Conservation (phyloP, 2,329 filamentous ascomycete species). For the Venturia pyrina region DNA sequence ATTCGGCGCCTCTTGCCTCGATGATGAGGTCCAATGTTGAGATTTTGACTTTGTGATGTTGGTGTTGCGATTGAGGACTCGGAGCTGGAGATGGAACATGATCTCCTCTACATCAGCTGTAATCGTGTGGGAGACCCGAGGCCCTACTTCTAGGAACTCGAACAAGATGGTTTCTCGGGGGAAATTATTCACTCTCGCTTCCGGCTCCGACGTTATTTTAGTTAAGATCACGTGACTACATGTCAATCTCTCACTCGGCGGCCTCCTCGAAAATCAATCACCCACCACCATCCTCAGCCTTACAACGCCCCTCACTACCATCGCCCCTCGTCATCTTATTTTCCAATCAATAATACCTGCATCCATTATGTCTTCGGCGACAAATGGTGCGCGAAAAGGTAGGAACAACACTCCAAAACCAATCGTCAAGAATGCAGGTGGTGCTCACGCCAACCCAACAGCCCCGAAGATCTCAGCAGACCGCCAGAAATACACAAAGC, state of each 20-base stretch:
- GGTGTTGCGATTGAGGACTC: no score
- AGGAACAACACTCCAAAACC: conserved; percentile 4
- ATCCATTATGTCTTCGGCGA: conserved; percentile 22
- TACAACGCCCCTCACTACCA: background rate
- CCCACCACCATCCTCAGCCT: background rate
- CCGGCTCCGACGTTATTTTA: no score
- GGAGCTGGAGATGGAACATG: no score
- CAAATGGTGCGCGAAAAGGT: conserved; percentile 30
- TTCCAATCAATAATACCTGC: background rate
- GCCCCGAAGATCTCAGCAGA: conserved; percentile 16
- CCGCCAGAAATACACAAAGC: conserved; percentile 20
- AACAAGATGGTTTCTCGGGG: no score
- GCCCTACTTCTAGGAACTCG: no score
- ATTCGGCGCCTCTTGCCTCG: no score
- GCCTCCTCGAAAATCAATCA: background rate
- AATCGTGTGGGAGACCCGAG: no score
- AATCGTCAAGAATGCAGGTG: background rate
- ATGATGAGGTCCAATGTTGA: no score
- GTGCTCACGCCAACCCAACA: background rate
- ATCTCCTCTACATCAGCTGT: no score
- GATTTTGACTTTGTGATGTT: no score
- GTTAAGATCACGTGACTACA: background rate
- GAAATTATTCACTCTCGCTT: no score
- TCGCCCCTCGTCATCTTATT: background rate
- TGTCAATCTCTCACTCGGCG: background rate